Evolutionary conservation across 2,329 filamentous ascomycete species (phyloP).

Genomic region (Drechslerella stenobrocha): DNA sequence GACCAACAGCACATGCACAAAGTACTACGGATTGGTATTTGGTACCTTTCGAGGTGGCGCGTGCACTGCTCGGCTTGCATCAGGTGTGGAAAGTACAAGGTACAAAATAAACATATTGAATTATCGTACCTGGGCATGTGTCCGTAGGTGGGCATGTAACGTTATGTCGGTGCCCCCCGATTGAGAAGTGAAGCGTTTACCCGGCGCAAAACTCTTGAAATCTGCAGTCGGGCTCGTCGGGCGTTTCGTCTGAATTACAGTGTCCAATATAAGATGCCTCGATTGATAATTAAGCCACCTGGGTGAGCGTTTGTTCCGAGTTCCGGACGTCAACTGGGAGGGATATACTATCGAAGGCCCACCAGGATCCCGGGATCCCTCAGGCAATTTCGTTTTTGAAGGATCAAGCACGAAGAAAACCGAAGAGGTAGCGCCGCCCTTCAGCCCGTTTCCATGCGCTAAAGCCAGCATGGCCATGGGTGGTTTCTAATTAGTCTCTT

Average conservation of each 20-base stretch:
- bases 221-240: neutral
- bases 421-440: conserved; percentile 23
- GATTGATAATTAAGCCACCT: neutral
- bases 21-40: too few relatives aligned
- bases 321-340: neutral
- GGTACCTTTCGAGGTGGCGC: too few relatives aligned
- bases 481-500: conserved; percentile 43
- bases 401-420: conserved; percentile 25
- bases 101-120: too few relatives aligned
- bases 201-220: neutral
- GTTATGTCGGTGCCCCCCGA: neutral
- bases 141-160: neutral
- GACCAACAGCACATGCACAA: neutral
- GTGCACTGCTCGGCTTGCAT: too few relatives aligned
- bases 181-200: conserved; percentile 4
- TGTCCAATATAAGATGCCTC: neutral
- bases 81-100: too few relatives aligned
- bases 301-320: neutral
- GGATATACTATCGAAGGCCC: too few relatives aligned
- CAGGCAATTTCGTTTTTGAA: conserved; percentile 41
- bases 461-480: conserved; percentile 24
- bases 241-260: conserved; percentile 5
- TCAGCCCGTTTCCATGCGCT: conserved; percentile 25
- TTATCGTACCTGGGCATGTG: neutral
- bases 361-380: conserved; percentile 25